Conservation (phyloP, 352 stramenopile genomes). For the Globisporangium polare region DNA sequence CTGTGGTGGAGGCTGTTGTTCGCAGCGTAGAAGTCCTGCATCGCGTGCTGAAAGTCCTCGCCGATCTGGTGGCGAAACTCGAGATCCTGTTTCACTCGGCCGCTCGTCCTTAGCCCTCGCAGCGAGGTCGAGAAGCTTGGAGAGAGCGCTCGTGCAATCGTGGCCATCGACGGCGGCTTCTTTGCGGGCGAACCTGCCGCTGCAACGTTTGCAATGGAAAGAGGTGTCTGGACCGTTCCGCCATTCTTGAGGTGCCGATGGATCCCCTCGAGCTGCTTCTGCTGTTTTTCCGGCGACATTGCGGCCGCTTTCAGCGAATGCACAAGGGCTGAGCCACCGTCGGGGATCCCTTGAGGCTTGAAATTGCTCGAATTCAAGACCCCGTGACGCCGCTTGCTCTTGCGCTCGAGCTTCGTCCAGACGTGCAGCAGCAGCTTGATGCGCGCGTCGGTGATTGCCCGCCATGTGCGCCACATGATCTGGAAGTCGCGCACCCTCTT, state of each 20-base stretch:
- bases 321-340: constrained; percentile 12
- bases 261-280: constrained; percentile 42
- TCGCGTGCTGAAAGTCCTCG: constrained; percentile 53
- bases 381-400: constrained; percentile 41
- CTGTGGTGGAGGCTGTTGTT: neutral
- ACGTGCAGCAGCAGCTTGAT: constrained; percentile 68
- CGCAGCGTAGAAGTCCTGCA: constrained; percentile 54
- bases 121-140: neutral
- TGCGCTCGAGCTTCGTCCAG: constrained; percentile 63
- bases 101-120: neutral
- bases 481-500: constrained; percentile 76
- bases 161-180: constrained; percentile 8
- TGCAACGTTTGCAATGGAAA: constrained; percentile 12
- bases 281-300: constrained; percentile 17
- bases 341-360: neutral
- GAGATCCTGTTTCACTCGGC: constrained; percentile 25
- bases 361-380: constrained; percentile 16
- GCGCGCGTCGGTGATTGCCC: constrained; percentile 63
- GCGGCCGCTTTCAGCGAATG: constrained; percentile 4
- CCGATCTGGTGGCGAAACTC: constrained; percentile 38
- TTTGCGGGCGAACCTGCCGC: neutral
- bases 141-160: constrained; percentile 5
- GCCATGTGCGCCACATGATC: constrained; percentile 66
- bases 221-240: constrained; percentile 38
- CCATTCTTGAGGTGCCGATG: constrained; percentile 65